These are phyloP conservation scores for Suillus occidentalis DNA, from an alignment of 768 basidiomycete genomes.

Conservation along the genomic window DNA sequence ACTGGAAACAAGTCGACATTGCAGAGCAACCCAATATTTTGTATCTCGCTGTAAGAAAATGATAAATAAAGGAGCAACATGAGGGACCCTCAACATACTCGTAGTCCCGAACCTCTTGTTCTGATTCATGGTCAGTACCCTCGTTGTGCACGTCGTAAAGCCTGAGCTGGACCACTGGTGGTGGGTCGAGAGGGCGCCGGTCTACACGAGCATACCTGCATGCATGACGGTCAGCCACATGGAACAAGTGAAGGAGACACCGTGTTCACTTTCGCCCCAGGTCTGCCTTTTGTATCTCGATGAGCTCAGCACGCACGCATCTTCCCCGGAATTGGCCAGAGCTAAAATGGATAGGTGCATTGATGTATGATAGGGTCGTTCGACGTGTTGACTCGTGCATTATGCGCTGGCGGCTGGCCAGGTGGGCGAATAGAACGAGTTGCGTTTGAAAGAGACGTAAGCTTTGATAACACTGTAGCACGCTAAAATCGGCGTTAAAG, in stretches of 20 bases:
- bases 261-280: constrained; percentile 59
- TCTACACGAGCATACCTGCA: constrained; percentile 59
- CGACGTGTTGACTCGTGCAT: constrained; percentile 19
- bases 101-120: constrained; percentile 51
- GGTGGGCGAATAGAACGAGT: neutral
- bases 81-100: constrained; percentile 36
- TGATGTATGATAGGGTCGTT: constrained; percentile 28
- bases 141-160: constrained; percentile 46
- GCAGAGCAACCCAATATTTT: constrained; percentile 69
- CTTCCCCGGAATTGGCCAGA: constrained; percentile 62
- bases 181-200: constrained; percentile 68
- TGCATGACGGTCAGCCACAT: constrained; percentile 9
- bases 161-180: constrained; percentile 55
- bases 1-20: constrained; percentile 78
- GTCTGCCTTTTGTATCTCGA: constrained; percentile 67
- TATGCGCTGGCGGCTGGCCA: neutral
- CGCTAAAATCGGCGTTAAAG: neutral
- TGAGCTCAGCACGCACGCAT: constrained; percentile 52
- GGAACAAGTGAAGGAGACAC: constrained; percentile 7
- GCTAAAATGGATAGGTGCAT: constrained; percentile 51
- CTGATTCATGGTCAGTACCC: constrained; percentile 39
- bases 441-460: neutral
- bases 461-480: neutral
- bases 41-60: constrained; percentile 47
- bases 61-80: constrained; percentile 3